Conservation (phyloP, 2,329 filamentous ascomycete genomes). For the Paraphoma chrysanthemicola region DNA sequence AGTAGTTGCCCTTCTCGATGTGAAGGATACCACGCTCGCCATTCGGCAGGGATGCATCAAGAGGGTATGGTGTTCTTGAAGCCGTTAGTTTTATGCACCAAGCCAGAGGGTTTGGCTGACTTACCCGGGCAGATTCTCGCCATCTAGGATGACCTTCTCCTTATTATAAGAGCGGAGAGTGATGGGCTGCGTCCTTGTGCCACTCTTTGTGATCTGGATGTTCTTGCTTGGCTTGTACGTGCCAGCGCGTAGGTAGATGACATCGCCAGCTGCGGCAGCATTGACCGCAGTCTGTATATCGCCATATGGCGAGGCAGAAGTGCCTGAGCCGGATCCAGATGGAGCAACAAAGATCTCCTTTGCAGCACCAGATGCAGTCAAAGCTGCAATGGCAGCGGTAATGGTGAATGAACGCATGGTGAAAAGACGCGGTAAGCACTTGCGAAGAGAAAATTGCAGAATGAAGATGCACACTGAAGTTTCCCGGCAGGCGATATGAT, state of each 20-base stretch:
- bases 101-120: not conserved
- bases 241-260: conserved; percentile 54
- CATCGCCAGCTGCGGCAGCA: conserved; percentile 56
- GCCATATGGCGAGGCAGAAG: conserved; percentile 49
- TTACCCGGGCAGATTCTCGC: conserved; percentile 13
- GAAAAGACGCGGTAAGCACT: not conserved
- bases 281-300: conserved; percentile 58
- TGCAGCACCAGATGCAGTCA: not conserved
- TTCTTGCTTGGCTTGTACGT: conserved; percentile 57
- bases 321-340: conserved; percentile 49
- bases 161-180: conserved; percentile 14
- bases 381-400: not conserved
- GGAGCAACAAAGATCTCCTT: conserved; percentile 56
- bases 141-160: conserved; percentile 20
- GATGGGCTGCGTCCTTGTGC: conserved; percentile 37
- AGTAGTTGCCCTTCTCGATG: conserved; percentile 55
- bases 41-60: conserved; percentile 32
- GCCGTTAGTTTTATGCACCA: not conserved
- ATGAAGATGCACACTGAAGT: not conserved
- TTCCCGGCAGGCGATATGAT: not conserved
- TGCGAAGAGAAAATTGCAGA: not conserved
- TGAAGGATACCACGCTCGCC: conserved; percentile 57
- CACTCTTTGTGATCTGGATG: conserved; percentile 52
- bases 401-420: not conserved
- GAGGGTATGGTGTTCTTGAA: conserved; percentile 10